A percentile compares a stretch with the other conserved stretches of the same genome.
These are phyloP conservation scores for Clarkia xantiana DNA, from an alignment of 345 rosid genomes.

Conservation along the genomic window DNA sequence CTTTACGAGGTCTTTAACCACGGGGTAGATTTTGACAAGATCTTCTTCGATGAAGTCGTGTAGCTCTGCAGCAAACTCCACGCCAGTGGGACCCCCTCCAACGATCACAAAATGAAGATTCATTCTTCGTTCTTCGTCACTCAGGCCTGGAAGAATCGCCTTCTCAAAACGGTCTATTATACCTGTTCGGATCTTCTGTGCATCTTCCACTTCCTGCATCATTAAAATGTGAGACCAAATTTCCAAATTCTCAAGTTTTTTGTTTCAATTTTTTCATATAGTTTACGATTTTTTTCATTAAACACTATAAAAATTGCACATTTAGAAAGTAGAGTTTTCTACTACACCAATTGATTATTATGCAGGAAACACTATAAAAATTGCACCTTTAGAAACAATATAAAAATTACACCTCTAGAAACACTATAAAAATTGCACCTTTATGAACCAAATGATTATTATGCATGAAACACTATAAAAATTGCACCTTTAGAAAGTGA, in stretches of 20 bases:
- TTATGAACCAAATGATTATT: too few relatives aligned
- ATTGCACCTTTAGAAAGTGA: constrained; percentile 46
- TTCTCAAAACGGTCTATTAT: constrained; percentile 65
- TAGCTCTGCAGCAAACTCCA: constrained; percentile 85
- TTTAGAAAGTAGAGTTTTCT: too few relatives aligned
- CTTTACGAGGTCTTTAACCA: constrained; percentile 25
- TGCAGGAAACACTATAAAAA: neutral
- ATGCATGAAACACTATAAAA: neutral
- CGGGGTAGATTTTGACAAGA: constrained; percentile 46
- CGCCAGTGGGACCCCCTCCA: constrained; percentile 85
- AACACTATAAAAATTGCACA: too few relatives aligned
- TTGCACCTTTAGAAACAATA: neutral
- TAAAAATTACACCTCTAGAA: too few relatives aligned
- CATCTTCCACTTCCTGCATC: constrained; percentile 76
- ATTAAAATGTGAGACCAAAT: constrained; percentile 52
- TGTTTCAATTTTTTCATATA: too few relatives aligned
- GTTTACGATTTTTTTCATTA: too few relatives aligned
- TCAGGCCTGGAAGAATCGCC: constrained; percentile 48
- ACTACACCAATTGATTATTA: too few relatives aligned
- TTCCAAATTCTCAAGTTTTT: too few relatives aligned
- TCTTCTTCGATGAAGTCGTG: constrained; percentile 56
- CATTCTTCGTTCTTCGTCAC: constrained; percentile 58
- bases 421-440: too few relatives aligned
- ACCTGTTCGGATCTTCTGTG: constrained; percentile 46
- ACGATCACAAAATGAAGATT: constrained; percentile 80